A percentile compares a stretch with the other conserved stretches of the same genome.
phyloP scores from a whole-genome alignment of 108 stramenopile species.

The Bacterosira constricta region DNA sequence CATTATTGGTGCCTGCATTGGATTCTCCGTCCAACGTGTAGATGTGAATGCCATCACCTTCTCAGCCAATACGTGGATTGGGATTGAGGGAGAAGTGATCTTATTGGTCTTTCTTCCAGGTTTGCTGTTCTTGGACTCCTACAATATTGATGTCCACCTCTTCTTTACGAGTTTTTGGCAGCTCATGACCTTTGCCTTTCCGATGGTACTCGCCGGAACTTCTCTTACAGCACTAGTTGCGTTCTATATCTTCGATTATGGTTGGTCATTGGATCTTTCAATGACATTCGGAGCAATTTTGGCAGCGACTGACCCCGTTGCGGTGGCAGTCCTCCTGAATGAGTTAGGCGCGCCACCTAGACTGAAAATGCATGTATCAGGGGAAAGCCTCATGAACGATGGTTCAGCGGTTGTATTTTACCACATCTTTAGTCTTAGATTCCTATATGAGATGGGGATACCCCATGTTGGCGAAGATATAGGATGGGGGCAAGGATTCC shows the following conservation, averaged over 20 bases:
- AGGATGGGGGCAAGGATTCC: constrained; percentile 43
- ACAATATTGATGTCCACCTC: constrained; percentile 20
- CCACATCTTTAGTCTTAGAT: constrained; percentile 66
- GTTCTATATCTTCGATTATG: constrained; percentile 68
- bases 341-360: constrained; percentile 75
- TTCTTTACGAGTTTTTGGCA: constrained; percentile 27
- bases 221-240: constrained; percentile 61
- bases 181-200: constrained; percentile 75
- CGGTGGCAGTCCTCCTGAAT: constrained; percentile 81
- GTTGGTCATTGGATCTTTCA: constrained; percentile 63
- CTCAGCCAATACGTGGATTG: constrained; percentile 9
- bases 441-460: constrained; percentile 53
- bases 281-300: constrained; percentile 89
- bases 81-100: constrained; percentile 24
- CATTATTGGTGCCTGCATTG: constrained; percentile 15
- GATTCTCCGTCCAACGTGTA: background rate
- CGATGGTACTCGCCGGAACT: constrained; percentile 77
- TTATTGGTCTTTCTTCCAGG: constrained; percentile 38
- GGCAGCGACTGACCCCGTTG: constrained; percentile 93
- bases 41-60: background rate
- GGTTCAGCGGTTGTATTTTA: constrained; percentile 93
- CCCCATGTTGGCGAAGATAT: constrained; percentile 57
- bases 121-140: constrained; percentile 33
- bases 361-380: constrained; percentile 70
- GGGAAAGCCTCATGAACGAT: constrained; percentile 88